Base-by-base conservation (phyloP, 2,329 filamentous ascomycete species). In the Neopestalotiopsis rosae region DNA sequence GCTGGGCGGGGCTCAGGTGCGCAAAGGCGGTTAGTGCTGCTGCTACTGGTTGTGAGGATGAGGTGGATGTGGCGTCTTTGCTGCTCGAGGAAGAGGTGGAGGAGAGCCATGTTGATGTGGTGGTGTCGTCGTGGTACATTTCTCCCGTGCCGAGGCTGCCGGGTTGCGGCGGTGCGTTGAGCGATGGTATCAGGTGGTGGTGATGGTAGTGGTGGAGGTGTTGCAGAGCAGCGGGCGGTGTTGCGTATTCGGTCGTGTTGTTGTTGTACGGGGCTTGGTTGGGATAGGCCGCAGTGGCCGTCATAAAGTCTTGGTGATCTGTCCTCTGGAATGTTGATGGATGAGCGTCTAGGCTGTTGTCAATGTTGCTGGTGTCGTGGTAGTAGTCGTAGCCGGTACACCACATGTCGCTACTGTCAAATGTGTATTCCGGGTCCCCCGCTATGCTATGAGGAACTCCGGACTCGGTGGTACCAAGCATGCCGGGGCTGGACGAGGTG, bases 1-100 rank as follows among this genome's bases (percentile, higher is more conserved):
- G 66, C 17, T 67, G 66, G 4, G 57, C n/a, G 10, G n/a, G 13
- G 49, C 34, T 63, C 14, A 67, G 40, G 28, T 38, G 61, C 4
- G 66, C 52, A 58, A 52, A 67, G 12, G n/a, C 30, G 3, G 62
- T 28, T 2, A 67, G 42, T 4, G 42, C 40, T 3, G 28, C 58
- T 3, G 57, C 58, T 40, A 67, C 24, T 30, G 66, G 12, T 7
- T 40, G 17, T 30, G 24, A 12, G 30, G 58, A 28, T 14, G 24
- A 34, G 42, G 52, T 17, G 32, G 13, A 12, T 14, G 45, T 12
- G 45, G 17, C n/a, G 28, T 9, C 14, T 2, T 32, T 20, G 34
- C 6, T 40, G n/a, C 32, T 17, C 14, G 14, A 12, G 9, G 20
- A 10, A 45, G 7, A 17, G 32, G 38, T 9, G 61, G 34, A 13